Evolutionary conservation across 768 basidiomycete genomes (phyloP).

Genomic region (Phlegmacium glaucopus): DNA sequence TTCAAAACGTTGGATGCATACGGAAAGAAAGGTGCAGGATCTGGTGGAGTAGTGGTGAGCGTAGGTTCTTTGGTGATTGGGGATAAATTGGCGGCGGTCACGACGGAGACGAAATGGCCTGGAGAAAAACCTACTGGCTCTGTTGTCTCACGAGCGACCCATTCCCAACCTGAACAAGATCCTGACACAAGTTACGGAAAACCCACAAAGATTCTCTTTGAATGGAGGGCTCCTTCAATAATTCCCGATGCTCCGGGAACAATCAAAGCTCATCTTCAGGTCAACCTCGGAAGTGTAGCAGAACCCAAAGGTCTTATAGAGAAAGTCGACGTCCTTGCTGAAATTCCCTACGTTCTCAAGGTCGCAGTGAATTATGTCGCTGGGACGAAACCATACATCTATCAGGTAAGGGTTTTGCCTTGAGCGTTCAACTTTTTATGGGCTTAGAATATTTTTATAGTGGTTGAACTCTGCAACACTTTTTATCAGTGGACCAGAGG

Average conservation of each 20-base stretch:
- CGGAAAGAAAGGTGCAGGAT: slow-evolving; percentile 76
- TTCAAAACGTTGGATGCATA: slow-evolving; percentile 80
- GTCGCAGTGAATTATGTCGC: slow-evolving; percentile 92
- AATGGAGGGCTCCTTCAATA: slow-evolving; percentile 76
- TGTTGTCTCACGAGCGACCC: slow-evolving; percentile 63
- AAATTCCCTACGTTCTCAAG: slow-evolving; percentile 91
- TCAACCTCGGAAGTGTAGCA: slow-evolving; percentile 55
- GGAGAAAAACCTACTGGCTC: slow-evolving; percentile 49
- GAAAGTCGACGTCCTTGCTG: slow-evolving; percentile 93
- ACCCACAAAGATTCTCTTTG: slow-evolving; percentile 66
- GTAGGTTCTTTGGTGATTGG: slow-evolving; percentile 82
- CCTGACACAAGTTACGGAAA: slow-evolving; percentile 77
- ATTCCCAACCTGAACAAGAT: slow-evolving; percentile 61
- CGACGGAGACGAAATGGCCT: slow-evolving; percentile 77
- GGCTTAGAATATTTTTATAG: slow-evolving; percentile 30
- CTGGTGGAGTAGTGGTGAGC: slow-evolving; percentile 82
- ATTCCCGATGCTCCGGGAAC: slow-evolving; percentile 46
- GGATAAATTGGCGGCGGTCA: slow-evolving; percentile 72
- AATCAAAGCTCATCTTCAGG: slow-evolving; percentile 52
- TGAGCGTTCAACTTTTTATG: background rate
- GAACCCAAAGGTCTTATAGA: slow-evolving; percentile 77
- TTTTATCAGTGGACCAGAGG: slow-evolving; percentile 40
- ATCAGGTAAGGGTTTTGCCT: slow-evolving; percentile 60
- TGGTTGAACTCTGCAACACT: slow-evolving; percentile 47
- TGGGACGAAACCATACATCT: slow-evolving; percentile 91